Evolutionary conservation across 352 stramenopile species (phyloP).

Genomic region (Paralagenidium karlingii): DNA sequence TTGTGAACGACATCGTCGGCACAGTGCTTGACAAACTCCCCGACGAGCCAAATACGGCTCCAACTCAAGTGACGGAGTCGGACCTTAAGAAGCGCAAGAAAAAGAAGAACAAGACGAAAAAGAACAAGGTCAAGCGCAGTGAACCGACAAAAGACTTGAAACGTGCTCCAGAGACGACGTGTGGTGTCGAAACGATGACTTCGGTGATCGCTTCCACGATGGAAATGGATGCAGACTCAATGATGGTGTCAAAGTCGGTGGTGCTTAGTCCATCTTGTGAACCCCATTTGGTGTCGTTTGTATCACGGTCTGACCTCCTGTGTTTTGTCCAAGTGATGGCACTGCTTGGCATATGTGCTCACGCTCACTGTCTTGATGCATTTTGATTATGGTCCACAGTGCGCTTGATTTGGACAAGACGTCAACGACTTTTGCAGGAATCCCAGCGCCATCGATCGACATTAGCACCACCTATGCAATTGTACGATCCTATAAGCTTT

Average conservation of each 20-base stretch:
- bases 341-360: no score
- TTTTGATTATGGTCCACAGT: no score
- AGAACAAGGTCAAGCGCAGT: neutral
- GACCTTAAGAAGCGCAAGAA: slow-evolving; percentile 16
- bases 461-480: no score
- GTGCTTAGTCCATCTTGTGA: no score
- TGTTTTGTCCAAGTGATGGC: no score
- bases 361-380: no score
- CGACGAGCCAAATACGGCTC: neutral
- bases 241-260: neutral
- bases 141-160: neutral
- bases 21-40: slow-evolving; percentile 8
- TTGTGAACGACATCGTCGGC: slow-evolving; percentile 30
- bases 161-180: neutral
- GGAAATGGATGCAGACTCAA: neutral
- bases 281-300: no score
- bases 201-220: neutral
- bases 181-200: slow-evolving; percentile 1
- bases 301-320: no score
- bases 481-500: no score
- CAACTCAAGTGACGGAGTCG: slow-evolving; percentile 8
- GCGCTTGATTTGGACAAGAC: no score
- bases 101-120: slow-evolving; percentile 7
- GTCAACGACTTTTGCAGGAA: no score
- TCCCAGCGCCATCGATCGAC: no score